These are phyloP conservation scores for Physcomitrium patens DNA, from an alignment of 225 moss, liverwort and hornwort species.

Conservation along the genomic window DNA sequence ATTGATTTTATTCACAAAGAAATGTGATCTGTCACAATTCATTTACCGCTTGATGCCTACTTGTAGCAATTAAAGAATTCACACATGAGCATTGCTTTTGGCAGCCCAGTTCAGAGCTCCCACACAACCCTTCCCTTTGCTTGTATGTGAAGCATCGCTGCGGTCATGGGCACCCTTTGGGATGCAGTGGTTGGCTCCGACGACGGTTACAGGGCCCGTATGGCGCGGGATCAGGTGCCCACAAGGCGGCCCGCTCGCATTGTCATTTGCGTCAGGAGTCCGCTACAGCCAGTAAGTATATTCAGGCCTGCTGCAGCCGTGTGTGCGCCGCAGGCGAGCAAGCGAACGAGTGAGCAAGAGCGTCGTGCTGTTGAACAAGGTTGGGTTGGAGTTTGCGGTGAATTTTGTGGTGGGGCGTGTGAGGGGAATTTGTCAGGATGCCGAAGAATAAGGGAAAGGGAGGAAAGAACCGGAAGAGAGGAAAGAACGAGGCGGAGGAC, in stretches of 20 bases:
- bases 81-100: no score
- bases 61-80: no score
- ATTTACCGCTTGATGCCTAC: no score
- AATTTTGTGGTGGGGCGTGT: neutral
- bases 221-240: neutral
- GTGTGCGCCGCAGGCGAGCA: neutral
- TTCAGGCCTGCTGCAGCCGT: neutral
- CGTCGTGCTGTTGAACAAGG: no score
- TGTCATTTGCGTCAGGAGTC: neutral
- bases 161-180: neutral
- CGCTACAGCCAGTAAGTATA: constrained; percentile 10
- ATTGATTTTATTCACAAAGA: no score
- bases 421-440: constrained; percentile 28
- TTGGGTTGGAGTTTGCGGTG: no score
- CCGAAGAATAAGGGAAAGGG: constrained; percentile 85
- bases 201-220: neutral
- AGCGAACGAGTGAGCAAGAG: no score
- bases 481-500: constrained; percentile 77
- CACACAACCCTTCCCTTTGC: no score
- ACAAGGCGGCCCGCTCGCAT: no score
- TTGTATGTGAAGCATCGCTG: neutral
- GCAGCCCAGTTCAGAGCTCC: no score
- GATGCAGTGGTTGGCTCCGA: neutral
- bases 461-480: constrained; percentile 78
- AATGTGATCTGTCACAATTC: no score